Conservation (phyloP, 495 filamentous ascomycete genomes). For the Sporormia fimetaria region DNA sequence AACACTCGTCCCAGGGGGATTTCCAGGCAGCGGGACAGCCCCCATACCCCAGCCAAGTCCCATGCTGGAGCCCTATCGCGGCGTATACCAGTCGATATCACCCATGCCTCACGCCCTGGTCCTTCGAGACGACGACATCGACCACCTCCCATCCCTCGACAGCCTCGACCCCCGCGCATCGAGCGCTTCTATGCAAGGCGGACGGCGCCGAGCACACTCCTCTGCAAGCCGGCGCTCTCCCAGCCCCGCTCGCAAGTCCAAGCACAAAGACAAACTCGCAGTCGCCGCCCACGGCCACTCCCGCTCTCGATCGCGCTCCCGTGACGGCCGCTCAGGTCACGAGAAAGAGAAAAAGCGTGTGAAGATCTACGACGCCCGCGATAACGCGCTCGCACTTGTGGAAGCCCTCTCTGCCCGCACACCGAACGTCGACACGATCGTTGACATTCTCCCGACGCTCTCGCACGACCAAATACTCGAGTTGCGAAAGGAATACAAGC, state of each 20-base stretch:
- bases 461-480: conserved; percentile 76
- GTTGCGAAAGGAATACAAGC: conserved; percentile 80
- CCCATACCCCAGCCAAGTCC: conserved; percentile 60
- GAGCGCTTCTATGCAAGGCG: conserved; percentile 13
- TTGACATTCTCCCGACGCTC: conserved; percentile 72
- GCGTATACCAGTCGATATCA: conserved; percentile 89
- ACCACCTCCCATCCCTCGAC: conserved; percentile 28
- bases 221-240: conserved; percentile 14
- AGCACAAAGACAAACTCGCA: conserved; percentile 20
- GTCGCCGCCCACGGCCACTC: not conserved
- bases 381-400: conserved; percentile 65
- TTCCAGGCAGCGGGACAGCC: conserved; percentile 27
- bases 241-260: conserved; percentile 10
- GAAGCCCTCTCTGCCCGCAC: conserved; percentile 57
- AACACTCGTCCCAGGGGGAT: conserved; percentile 20
- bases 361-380: conserved; percentile 63
- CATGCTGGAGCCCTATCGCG: conserved; percentile 81
- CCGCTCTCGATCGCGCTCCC: too few species aligned
- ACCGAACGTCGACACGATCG: conserved; percentile 56
- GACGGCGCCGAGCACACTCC: conserved; percentile 15
- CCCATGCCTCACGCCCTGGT: conserved; percentile 78
- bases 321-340: conserved; percentile 6
- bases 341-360: conserved; percentile 37
- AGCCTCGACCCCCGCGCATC: conserved; percentile 18
- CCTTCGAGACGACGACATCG: conserved; percentile 31